Evolutionary conservation across 2,329 filamentous ascomycete species (phyloP).

Genomic region (Pseudogymnoascus sp.): DNA sequence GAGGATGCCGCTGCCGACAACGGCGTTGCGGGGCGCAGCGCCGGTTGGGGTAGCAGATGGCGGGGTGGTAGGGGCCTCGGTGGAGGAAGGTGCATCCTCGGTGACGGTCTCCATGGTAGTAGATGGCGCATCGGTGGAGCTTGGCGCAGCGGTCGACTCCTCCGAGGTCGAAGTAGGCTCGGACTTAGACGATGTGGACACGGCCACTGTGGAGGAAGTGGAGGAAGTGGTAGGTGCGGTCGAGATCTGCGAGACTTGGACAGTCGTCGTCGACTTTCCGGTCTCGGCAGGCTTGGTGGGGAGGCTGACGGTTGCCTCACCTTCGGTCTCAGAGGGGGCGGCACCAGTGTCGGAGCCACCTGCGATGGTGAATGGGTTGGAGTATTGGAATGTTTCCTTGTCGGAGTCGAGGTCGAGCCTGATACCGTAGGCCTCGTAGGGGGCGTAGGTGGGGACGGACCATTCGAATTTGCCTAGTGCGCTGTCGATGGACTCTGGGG

Average conservation of each 20-base stretch:
- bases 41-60: not conserved
- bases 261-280: not conserved
- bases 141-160: not conserved
- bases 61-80: not conserved
- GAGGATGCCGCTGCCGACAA: not conserved
- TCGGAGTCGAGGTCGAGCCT: slow-evolving; percentile 44
- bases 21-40: not conserved
- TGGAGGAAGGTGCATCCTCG: not conserved
- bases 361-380: slow-evolving; percentile 44
- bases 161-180: not conserved
- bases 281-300: not conserved
- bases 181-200: not conserved
- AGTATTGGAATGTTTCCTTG: slow-evolving; percentile 50
- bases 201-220: not conserved
- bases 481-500: slow-evolving; percentile 41
- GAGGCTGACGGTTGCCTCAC: not conserved
- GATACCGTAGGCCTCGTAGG: slow-evolving; percentile 48
- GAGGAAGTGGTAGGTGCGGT: not conserved
- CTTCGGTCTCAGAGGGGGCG: too few relatives aligned
- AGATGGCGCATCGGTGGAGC: not conserved
- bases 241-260: not conserved
- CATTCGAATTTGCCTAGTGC: slow-evolving; percentile 40
- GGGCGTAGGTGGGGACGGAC: slow-evolving; percentile 39
- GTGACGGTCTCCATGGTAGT: not conserved
- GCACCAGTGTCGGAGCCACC: not conserved